Percentiles rank a stretch among this genome's conserved stretches.
Conservation (phyloP, 176 grass and related monocot genomes). For the Thinopyrum elongatum region DNA sequence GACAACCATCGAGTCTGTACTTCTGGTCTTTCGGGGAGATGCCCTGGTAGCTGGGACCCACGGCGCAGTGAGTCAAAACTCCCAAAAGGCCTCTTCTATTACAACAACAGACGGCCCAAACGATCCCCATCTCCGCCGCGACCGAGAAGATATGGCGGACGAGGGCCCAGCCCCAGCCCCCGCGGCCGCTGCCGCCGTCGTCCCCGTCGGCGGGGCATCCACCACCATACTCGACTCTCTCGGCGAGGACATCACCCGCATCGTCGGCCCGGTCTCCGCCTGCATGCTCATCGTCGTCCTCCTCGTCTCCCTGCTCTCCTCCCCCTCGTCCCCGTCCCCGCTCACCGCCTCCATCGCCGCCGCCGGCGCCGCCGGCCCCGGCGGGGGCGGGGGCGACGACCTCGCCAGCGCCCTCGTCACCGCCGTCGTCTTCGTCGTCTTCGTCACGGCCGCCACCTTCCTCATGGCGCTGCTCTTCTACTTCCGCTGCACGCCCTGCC, state of each 20-base stretch:
- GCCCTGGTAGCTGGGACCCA: neutral
- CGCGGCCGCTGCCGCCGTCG: neutral
- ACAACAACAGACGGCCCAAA: neutral
- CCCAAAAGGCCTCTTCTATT: neutral
- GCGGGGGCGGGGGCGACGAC: conserved; percentile 29
- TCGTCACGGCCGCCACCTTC: conserved; percentile 80
- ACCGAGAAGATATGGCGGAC: conserved; percentile 36
- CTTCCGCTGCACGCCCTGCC: conserved; percentile 73
- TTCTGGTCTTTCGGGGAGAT: too few relatives aligned
- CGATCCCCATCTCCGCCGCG: conserved; percentile 20
- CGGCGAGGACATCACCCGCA: conserved; percentile 80
- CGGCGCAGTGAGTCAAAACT: neutral
- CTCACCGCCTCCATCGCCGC: conserved; percentile 26
- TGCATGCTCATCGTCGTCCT: conserved; percentile 96
- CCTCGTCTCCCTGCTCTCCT: conserved; percentile 76
- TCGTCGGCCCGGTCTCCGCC: conserved; percentile 82
- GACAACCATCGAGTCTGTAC: neutral
- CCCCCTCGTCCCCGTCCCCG: conserved; percentile 33
- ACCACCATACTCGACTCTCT: conserved; percentile 56
- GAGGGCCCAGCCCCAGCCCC: conserved; percentile 19
- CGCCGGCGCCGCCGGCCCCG: neutral
- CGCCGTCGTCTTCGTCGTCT: conserved; percentile 55
- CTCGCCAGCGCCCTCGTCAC: conserved; percentile 60
- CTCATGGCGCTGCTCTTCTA: conserved; percentile 92
- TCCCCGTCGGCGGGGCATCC: conserved; percentile 1